These are phyloP conservation scores for Musa beccarii DNA, from an alignment of 176 grass and related monocot species.

Conservation along the genomic window DNA sequence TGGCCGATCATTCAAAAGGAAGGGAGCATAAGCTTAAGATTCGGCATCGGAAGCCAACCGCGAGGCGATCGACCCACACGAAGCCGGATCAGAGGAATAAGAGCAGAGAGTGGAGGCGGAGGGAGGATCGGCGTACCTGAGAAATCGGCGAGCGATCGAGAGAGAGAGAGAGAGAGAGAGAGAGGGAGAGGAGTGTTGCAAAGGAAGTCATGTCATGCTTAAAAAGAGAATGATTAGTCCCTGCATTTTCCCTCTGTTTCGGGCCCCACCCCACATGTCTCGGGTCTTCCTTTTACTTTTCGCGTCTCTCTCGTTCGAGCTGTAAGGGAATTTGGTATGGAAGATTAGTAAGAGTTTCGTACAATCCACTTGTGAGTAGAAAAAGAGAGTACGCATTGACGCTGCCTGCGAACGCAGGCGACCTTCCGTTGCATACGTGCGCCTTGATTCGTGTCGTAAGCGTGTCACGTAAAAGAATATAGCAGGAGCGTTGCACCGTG, in stretches of 20 bases:
- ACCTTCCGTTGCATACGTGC: too few relatives aligned
- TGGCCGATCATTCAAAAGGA: not conserved
- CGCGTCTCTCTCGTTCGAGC: not conserved
- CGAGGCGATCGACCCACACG: not conserved
- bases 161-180: not conserved
- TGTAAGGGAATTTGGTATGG: not conserved
- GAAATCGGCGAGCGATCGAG: not conserved
- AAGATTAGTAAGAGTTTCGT: not conserved
- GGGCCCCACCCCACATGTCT: not conserved
- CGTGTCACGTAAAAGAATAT: too few relatives aligned
- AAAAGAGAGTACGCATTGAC: too few relatives aligned
- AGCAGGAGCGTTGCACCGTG: too few relatives aligned
- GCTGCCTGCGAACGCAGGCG: too few relatives aligned
- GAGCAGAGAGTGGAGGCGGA: not conserved
- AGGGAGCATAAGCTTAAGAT: not conserved
- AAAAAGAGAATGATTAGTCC: not conserved
- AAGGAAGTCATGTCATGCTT: not conserved
- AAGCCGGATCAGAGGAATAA: not conserved
- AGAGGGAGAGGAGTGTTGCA: not conserved
- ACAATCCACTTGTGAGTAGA: too few relatives aligned
- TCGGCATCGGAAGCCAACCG: not conserved
- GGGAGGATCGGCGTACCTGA: constrained; percentile 1
- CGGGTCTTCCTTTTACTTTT: not conserved
- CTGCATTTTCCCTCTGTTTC: not conserved
- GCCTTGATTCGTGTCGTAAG: too few relatives aligned